phyloP scores from a whole-genome alignment of 257 asterid species.

The Scutellaria galericulata region DNA sequence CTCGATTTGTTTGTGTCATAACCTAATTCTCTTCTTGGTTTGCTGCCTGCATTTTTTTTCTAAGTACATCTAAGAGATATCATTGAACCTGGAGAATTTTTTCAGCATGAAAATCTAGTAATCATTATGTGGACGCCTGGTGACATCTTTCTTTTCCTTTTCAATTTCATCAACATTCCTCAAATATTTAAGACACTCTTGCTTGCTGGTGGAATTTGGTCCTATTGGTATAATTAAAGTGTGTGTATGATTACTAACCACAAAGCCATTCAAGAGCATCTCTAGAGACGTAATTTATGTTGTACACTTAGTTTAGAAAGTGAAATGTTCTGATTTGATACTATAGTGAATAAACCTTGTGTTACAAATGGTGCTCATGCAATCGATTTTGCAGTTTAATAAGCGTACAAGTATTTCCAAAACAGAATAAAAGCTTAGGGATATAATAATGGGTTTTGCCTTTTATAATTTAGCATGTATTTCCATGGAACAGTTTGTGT shows the following conservation, averaged over 20 bases:
- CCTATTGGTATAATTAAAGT: background rate
- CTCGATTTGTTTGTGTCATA: background rate
- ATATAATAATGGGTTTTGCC: background rate
- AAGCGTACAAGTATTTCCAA: too few relatives aligned
- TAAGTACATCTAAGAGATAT: background rate
- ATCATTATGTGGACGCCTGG: background rate
- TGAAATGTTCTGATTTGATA: background rate
- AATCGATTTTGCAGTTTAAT: background rate
- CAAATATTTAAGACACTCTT: background rate
- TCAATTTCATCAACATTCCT: background rate
- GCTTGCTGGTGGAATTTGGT: background rate
- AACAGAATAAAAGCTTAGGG: too few relatives aligned
- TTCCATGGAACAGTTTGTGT: background rate
- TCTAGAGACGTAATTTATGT: too few relatives aligned
- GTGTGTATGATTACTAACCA: background rate
- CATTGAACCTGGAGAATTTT: background rate
- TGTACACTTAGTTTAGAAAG: background rate
- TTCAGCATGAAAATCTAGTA: background rate
- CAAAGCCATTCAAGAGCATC: background rate
- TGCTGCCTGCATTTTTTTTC: slow-evolving; percentile 2
- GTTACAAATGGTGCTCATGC: background rate
- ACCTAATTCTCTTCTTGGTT: background rate
- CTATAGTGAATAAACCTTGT: background rate
- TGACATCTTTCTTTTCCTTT: too few relatives aligned
- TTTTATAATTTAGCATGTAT: background rate